phyloP scores from a whole-genome alignment of 495 filamentous ascomycete genomes.

The Talaromyces liani region DNA sequence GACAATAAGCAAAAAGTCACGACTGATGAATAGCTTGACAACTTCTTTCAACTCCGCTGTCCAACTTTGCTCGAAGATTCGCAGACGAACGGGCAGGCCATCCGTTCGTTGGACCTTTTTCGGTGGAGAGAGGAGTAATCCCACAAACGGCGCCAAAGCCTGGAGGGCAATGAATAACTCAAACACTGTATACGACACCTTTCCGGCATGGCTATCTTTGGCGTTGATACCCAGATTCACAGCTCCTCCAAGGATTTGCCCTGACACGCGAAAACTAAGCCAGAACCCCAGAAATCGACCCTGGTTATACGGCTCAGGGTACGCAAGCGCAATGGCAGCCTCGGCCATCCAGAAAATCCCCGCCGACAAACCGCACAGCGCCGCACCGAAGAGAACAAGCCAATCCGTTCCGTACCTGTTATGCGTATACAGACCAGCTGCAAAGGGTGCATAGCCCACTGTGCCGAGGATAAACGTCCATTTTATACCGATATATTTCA shows the following conservation, averaged over 20 bases:
- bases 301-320: slow-evolving; percentile 56
- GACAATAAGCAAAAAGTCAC: slow-evolving; percentile 48
- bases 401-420: slow-evolving; percentile 57
- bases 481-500: slow-evolving; percentile 56
- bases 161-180: slow-evolving; percentile 56
- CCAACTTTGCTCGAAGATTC: slow-evolving; percentile 37
- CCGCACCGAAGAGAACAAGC: slow-evolving; percentile 56
- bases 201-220: slow-evolving; percentile 42
- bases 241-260: slow-evolving; percentile 57
- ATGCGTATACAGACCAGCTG: slow-evolving; percentile 59
- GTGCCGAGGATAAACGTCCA: slow-evolving; percentile 58
- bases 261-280: slow-evolving; percentile 53
- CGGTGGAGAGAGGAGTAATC: slow-evolving; percentile 45
- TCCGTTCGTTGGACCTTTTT: slow-evolving; percentile 48
- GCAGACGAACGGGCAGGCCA: slow-evolving; percentile 43
- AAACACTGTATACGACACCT: slow-evolving; percentile 55
- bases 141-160: slow-evolving; percentile 47
- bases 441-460: slow-evolving; percentile 58
- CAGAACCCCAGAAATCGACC: slow-evolving; percentile 54
- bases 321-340: slow-evolving; percentile 55
- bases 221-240: slow-evolving; percentile 57
- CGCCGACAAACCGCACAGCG: slow-evolving; percentile 55
- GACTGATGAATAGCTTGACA: slow-evolving; percentile 40
- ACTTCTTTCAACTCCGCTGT: slow-evolving; percentile 43
- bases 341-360: slow-evolving; percentile 65